phyloP scores from a whole-genome alignment of 371 early-diverging fungal species.

The Entomophthora muscae region DNA sequence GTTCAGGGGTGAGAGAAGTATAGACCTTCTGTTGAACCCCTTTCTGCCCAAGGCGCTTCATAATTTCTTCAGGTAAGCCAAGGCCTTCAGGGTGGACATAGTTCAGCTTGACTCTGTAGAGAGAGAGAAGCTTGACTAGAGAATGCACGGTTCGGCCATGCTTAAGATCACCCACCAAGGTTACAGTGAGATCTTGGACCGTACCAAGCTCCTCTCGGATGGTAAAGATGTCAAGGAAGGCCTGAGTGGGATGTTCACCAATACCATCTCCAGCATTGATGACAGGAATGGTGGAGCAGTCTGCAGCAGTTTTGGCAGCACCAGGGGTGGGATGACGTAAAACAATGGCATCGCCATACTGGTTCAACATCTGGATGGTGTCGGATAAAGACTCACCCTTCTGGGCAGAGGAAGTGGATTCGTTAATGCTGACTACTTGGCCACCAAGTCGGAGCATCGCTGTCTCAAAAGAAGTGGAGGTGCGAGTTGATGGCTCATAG shows the following conservation, averaged over 20 bases:
- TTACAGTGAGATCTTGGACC: slow-evolving; percentile 89
- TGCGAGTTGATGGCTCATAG: slow-evolving; percentile 93
- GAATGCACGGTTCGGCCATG: slow-evolving; percentile 96
- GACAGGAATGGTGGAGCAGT: slow-evolving; percentile 75
- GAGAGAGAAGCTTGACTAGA: slow-evolving; percentile 71
- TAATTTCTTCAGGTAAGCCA: slow-evolving; percentile 73
- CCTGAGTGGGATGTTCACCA: slow-evolving; percentile 97
- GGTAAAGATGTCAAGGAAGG: slow-evolving; percentile 89
- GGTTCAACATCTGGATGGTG: slow-evolving; percentile 81
- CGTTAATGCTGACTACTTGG: slow-evolving; percentile 64
- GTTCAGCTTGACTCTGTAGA: slow-evolving; percentile 84
- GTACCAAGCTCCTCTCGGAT: slow-evolving; percentile 73
- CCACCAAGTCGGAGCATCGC: slow-evolving; percentile 93
- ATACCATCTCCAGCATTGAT: slow-evolving; percentile 95
- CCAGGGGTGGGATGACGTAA: slow-evolving; percentile 90
- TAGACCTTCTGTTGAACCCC: slow-evolving; percentile 55
- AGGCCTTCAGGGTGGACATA: slow-evolving; percentile 74
- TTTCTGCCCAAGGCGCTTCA: slow-evolving; percentile 42
- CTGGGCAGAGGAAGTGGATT: slow-evolving; percentile 66
- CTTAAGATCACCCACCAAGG: slow-evolving; percentile 90
- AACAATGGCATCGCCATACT: slow-evolving; percentile 80
- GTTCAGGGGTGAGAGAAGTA: slow-evolving; percentile 45
- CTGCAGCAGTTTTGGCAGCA: slow-evolving; percentile 63
- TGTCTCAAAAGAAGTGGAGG: slow-evolving; percentile 79
- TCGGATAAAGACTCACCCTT: slow-evolving; percentile 92